Conservation (phyloP, 768 basidiomycete species). For the Leccinum variicolor region DNA sequence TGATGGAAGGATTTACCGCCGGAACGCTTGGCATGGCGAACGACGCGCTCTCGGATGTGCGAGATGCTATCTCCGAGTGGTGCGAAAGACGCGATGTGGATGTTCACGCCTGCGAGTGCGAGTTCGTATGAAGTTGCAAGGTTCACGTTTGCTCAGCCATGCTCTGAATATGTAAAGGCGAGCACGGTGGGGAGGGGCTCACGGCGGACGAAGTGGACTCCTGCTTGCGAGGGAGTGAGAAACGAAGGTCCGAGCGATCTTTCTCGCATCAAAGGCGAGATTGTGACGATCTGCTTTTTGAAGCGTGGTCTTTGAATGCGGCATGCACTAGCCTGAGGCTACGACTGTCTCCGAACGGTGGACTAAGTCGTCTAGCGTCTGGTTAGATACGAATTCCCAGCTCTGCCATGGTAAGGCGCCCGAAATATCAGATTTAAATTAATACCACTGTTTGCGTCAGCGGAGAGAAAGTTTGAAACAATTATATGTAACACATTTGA, state of each 20-base stretch:
- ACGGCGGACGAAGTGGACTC: neutral
- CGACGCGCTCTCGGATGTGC: conserved; percentile 5
- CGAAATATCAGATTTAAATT: neutral
- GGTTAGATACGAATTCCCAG: neutral
- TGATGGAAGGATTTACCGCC: neutral
- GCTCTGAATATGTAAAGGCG: conserved; percentile 6
- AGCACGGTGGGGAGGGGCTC: conserved; percentile 7
- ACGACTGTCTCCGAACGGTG: neutral
- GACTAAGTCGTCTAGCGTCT: no score
- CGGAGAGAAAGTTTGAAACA: neutral
- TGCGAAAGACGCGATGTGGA: conserved; percentile 11
- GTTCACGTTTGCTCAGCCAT: conserved; percentile 6
- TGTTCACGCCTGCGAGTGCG: conserved; percentile 5
- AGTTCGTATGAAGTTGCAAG: conserved; percentile 16
- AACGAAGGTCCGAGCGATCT: neutral
- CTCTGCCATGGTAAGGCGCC: neutral
- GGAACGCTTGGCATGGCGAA: neutral
- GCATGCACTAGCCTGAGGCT: no score
- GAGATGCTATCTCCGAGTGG: conserved; percentile 7
- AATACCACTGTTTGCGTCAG: neutral
- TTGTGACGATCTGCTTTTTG: no score
- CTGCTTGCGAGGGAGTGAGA: neutral
- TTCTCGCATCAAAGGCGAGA: no score
- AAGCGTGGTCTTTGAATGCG: no score
- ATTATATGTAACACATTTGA: no score